A percentile compares a stretch with the other conserved stretches of the same genome.
These are phyloP conservation scores for Adenanthera pavonina DNA, from an alignment of 306 rosid species.

Conservation along the genomic window DNA sequence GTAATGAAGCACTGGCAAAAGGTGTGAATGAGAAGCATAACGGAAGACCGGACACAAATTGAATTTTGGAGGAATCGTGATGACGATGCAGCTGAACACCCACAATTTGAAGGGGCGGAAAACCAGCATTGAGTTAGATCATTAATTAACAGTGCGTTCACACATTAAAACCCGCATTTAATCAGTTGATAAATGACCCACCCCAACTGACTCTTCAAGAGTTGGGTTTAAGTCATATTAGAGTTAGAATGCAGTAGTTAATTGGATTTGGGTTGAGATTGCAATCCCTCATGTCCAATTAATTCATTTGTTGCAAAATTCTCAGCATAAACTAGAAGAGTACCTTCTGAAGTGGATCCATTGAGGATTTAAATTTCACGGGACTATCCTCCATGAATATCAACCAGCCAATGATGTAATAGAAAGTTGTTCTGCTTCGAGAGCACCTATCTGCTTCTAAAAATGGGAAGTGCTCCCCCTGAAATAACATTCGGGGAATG, in stretches of 20 bases:
- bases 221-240: background rate
- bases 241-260: background rate
- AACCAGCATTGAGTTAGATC: background rate
- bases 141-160: background rate
- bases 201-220: background rate
- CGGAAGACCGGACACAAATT: background rate
- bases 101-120: background rate
- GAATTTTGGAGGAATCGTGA: background rate
- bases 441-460: conserved; percentile 88
- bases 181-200: background rate
- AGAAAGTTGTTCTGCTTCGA: conserved; percentile 93
- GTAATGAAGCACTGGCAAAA: background rate
- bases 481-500: conserved; percentile 39
- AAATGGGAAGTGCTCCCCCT: conserved; percentile 96
- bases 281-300: background rate
- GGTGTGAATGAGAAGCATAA: background rate
- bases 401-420: conserved; percentile 90
- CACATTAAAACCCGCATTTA: background rate
- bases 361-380: conserved; percentile 90
- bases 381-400: conserved; percentile 95
- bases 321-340: background rate
- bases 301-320: conserved; percentile 7
- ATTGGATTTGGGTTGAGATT: background rate
- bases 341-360: conserved; percentile 97
- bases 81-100: background rate